Evolutionary conservation across 192 early-diverging fungal genomes (phyloP), one percentile per base, ranked within the genome.

Genomic region (Anaeromyces robustus): DNA sequence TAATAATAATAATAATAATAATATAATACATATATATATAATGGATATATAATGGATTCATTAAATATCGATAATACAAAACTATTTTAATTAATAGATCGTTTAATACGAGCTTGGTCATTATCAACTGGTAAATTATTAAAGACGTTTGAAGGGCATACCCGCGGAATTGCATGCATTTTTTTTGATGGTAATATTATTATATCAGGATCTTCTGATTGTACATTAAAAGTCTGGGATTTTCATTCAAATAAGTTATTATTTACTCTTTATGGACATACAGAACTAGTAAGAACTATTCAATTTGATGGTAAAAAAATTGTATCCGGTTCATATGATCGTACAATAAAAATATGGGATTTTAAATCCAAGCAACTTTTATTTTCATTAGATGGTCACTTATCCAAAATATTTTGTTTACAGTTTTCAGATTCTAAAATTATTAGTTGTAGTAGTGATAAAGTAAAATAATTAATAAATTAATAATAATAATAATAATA

Each of bases 261-360:
- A 28, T 81, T 83, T 52, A 52, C 43, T 19, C 43, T 52, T 7
- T 52, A 52, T 2, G 91, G 90, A 0, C 94, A 95, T 82, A 87
- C 86, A 7, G 89, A 89, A 22, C 84, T 95, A 12, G 94, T 95
- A 29, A 90, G 97, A 79, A 96, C 97, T 12, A 83, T 98, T 28
- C 92, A 94, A 81, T 97, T 92, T 85, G 93, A 94, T 78, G 86
- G 92, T 77, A 83, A 89, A 31, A 83, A 89, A n/a, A 87, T 97
- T 19, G 92, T 98, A 16, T 94, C 93, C 22, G 96, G 94, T 3
- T 91, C 92, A 30, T 98, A 98, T 84, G 94, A 97, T 82, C 90
- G 93, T 81, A 90, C 92, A 11, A 84, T 98, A 80, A 96, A 94
- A 85, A 88, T 98, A 29, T 98, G 96, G 96, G 89, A 92, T 78